These are phyloP conservation scores for Phialocephala subalpina DNA, from an alignment of 2,329 filamentous ascomycete genomes.

Conservation along the genomic window DNA sequence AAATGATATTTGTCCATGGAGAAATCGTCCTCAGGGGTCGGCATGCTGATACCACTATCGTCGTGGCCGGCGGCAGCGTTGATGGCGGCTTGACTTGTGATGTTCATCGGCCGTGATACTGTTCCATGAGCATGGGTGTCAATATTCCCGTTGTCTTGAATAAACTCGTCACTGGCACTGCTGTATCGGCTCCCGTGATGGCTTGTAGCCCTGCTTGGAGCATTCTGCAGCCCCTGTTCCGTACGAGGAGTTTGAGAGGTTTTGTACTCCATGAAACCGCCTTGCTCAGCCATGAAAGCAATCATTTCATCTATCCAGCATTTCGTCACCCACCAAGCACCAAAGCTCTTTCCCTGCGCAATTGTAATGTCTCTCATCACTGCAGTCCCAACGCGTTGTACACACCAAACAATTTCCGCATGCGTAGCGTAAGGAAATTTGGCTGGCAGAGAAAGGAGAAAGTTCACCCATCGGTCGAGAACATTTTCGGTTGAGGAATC, in stretches of 20 bases:
- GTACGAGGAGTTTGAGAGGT: constrained; percentile 46
- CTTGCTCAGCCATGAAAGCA: constrained; percentile 86
- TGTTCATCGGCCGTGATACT: constrained; percentile 43
- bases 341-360: constrained; percentile 79
- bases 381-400: constrained; percentile 78
- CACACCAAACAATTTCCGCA: constrained; percentile 77
- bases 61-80: constrained; percentile 64
- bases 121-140: constrained; percentile 32
- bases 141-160: constrained; percentile 33
- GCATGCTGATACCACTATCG: constrained; percentile 79
- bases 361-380: constrained; percentile 85
- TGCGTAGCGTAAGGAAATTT: constrained; percentile 79
- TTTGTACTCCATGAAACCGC: constrained; percentile 80
- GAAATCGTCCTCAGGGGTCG: constrained; percentile 72
- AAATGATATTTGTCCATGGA: constrained; percentile 66
- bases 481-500: constrained; percentile 67
- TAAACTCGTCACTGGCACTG: constrained; percentile 43
- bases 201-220: constrained; percentile 34
- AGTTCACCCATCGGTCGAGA: constrained; percentile 80
- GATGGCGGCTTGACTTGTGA: constrained; percentile 53
- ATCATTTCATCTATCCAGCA: constrained; percentile 97
- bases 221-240: constrained; percentile 34
- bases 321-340: constrained; percentile 95
- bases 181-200: constrained; percentile 42
- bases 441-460: constrained; percentile 71